Percentiles rank a stretch among this genome's conserved stretches.
Evolutionary conservation across 768 basidiomycete species (phyloP).

Genomic region (Clitopilus hobsonii): DNA sequence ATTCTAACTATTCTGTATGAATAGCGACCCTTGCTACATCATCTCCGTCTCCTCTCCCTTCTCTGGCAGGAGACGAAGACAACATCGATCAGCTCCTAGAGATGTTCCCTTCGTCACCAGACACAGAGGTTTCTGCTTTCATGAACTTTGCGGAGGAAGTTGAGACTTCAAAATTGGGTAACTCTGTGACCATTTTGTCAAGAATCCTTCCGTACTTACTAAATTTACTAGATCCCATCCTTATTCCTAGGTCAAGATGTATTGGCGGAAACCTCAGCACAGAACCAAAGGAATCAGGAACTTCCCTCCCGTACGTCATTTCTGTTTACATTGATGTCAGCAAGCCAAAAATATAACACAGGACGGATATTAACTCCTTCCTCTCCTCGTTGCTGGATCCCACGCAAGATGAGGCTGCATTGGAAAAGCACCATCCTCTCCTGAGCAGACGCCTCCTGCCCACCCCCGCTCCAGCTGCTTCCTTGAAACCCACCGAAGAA

Average conservation of each 20-base stretch:
- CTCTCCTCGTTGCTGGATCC: neutral
- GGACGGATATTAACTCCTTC: slow-evolving; percentile 4
- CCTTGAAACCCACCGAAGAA: neutral
- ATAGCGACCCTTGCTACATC: slow-evolving; percentile 35
- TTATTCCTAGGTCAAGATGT: slow-evolving; percentile 48
- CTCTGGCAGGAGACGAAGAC: slow-evolving; percentile 35
- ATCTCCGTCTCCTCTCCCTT: slow-evolving; percentile 33
- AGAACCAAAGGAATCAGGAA: neutral
- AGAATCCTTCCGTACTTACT: neutral
- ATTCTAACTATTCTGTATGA: neutral
- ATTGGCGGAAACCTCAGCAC: slow-evolving; percentile 33
- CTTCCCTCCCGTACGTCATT: neutral
- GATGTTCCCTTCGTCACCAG: slow-evolving; percentile 37
- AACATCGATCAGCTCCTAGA: slow-evolving; percentile 50
- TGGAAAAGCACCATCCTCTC: slow-evolving; percentile 38
- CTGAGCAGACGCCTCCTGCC: slow-evolving; percentile 17
- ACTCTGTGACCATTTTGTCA: slow-evolving; percentile 5
- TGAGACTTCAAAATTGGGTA: slow-evolving; percentile 48
- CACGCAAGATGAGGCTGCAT: neutral
- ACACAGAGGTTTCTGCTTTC: slow-evolving; percentile 33
- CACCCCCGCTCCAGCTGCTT: neutral
- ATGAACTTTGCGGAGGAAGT: slow-evolving; percentile 26
- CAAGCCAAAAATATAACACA: neutral
- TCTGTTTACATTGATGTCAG: too few relatives aligned
- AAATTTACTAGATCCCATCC: slow-evolving; percentile 36